Conservation (phyloP, 139 green algal species). For the Zygnema cylindricum region DNA sequence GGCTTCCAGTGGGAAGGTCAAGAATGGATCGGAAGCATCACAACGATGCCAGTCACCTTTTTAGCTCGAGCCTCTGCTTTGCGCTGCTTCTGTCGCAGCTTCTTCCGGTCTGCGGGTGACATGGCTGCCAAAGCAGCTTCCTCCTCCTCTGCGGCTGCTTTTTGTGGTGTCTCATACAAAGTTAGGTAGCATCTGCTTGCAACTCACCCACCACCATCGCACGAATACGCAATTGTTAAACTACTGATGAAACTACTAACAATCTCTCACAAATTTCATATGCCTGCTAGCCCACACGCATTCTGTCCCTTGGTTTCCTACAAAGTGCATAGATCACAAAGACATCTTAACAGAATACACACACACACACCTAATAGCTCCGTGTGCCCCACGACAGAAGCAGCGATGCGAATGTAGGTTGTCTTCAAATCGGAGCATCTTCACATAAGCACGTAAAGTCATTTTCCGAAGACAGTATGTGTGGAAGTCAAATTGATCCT, state of each 20-base stretch:
- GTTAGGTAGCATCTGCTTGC: conserved; percentile 55
- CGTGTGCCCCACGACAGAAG: conserved; percentile 76
- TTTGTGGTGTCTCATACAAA: conserved; percentile 51
- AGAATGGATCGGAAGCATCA: neutral
- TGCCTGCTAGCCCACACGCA: no score
- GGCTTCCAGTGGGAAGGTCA: neutral
- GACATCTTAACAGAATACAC: no score
- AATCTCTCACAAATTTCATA: no score
- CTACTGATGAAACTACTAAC: no score
- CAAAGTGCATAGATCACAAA: no score
- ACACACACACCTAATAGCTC: conserved; percentile 68
- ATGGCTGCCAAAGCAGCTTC: conserved; percentile 42
- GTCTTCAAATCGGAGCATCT: conserved; percentile 89
- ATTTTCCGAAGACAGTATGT: conserved; percentile 95
- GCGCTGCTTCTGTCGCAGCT: conserved; percentile 62
- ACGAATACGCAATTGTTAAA: no score
- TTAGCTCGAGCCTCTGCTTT: conserved; percentile 50
- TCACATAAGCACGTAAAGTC: conserved; percentile 92
- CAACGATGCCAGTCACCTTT: conserved; percentile 58
- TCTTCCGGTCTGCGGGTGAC: conserved; percentile 50
- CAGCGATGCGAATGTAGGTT: conserved; percentile 73
- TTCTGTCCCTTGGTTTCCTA: no score
- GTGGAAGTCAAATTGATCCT: conserved; percentile 99
- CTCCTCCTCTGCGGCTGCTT: conserved; percentile 42
- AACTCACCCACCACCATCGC: no score